Evolutionary conservation across 805 yeast genomes (phyloP).

Genomic region (Yamadazyma sp.): DNA sequence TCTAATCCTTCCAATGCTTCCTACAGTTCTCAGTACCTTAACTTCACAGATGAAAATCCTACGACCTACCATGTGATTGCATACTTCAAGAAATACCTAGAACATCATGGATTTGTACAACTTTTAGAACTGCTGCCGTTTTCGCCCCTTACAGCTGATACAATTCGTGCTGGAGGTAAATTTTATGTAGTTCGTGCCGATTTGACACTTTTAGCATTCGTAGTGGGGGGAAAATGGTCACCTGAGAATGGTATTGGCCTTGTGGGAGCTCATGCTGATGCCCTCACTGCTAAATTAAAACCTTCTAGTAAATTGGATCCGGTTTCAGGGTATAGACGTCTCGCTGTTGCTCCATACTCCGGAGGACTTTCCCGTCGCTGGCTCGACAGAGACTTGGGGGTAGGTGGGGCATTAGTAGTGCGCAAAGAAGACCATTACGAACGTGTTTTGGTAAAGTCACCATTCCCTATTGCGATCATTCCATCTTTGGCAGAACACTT

Average conservation of each 20-base stretch:
- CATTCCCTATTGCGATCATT: conserved; percentile 73
- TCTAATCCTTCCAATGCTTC: background rate
- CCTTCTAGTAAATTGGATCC: conserved; percentile 62
- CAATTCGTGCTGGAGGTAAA: conserved; percentile 42
- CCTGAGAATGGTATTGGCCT: conserved; percentile 67
- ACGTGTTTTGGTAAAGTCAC: conserved; percentile 52
- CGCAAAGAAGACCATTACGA: conserved; percentile 34
- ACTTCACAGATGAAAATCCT: conserved; percentile 71
- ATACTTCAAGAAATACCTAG: conserved; percentile 48
- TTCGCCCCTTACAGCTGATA: conserved; percentile 14
- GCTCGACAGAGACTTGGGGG: conserved; percentile 85
- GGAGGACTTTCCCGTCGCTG: conserved; percentile 66
- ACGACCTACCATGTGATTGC: conserved; percentile 73
- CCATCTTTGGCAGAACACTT: conserved; percentile 89
- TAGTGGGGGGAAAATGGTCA: conserved; percentile 64
- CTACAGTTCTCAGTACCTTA: conserved; percentile 47
- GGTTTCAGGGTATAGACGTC: conserved; percentile 71
- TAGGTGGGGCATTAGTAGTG: conserved; percentile 75
- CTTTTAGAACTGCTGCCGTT: conserved; percentile 55
- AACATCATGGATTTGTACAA: conserved; percentile 60
- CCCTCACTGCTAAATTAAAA: conserved; percentile 66
- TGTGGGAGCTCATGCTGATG: conserved; percentile 75
- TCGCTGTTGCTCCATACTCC: conserved; percentile 84
- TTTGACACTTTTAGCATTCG: conserved; percentile 66
- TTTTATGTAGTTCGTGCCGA: conserved; percentile 71